These are phyloP conservation scores for Ganoderma lucidum DNA, from an alignment of 1,284 basidiomycete species.

Conservation along the genomic window DNA sequence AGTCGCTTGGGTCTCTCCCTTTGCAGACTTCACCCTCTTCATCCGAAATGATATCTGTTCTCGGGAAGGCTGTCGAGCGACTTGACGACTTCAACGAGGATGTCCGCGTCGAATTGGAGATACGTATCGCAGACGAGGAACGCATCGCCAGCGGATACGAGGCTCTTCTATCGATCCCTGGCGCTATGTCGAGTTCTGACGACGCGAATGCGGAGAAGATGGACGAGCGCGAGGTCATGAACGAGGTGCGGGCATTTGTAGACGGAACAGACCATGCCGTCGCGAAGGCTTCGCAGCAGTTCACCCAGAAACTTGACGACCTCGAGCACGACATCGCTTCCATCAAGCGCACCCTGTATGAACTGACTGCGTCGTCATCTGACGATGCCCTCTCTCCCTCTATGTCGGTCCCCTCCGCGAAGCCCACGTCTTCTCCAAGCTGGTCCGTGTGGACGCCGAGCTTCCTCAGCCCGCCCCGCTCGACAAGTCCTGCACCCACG, in stretches of 20 bases:
- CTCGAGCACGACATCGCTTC: conserved; percentile 82
- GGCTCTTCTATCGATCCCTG: conserved; percentile 70
- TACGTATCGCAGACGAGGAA: conserved; percentile 81
- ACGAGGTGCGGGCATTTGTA: conserved; percentile 68
- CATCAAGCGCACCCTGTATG: conserved; percentile 66
- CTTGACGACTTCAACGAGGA: conserved; percentile 86
- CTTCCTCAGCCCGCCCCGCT: conserved; percentile 50
- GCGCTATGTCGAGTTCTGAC: conserved; percentile 47
- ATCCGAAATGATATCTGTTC: conserved; percentile 44
- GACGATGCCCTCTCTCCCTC: conserved; percentile 29
- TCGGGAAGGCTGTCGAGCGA: conserved; percentile 67
- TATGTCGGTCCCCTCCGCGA: conserved; percentile 20
- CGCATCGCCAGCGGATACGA: conserved; percentile 77
- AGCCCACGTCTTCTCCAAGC: conserved; percentile 38
- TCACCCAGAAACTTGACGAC: conserved; percentile 73
- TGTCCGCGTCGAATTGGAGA: conserved; percentile 87
- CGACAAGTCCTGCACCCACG: conserved; percentile 56
- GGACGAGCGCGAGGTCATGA: conserved; percentile 53
- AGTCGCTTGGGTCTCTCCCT: conserved; percentile 41
- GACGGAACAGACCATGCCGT: conserved; percentile 62
- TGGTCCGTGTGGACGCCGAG: conserved; percentile 69
- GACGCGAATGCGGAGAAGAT: conserved; percentile 35
- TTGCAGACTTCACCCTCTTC: conserved; percentile 13
- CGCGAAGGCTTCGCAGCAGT: conserved; percentile 55
- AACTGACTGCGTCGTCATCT: conserved; percentile 38